Percentiles rank a stretch among this genome's conserved stretches.
These are phyloP conservation scores for Dichotomopilus funicola DNA, from an alignment of 2,329 filamentous ascomycete genomes.

Conservation along the genomic window DNA sequence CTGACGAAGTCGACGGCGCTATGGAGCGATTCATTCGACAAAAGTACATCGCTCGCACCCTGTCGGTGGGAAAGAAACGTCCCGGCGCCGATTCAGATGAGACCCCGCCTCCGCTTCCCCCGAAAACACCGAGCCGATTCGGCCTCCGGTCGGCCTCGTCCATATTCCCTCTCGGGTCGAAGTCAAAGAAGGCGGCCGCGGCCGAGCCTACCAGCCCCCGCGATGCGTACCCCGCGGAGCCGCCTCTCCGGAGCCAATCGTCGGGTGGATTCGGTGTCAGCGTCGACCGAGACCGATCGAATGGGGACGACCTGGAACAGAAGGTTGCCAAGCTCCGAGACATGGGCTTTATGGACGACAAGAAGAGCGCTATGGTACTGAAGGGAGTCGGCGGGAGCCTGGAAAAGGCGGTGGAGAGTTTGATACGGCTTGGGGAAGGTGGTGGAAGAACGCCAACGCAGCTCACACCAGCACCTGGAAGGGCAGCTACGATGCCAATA, in stretches of 20 bases:
- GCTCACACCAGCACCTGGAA: constrained; percentile 35
- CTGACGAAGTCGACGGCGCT: constrained; percentile 84
- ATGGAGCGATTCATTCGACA: constrained; percentile 94
- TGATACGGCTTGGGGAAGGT: constrained; percentile 76
- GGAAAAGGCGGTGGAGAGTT: constrained; percentile 75
- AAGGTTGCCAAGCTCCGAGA: constrained; percentile 75
- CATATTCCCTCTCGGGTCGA: constrained; percentile 57
- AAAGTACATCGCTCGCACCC: constrained; percentile 69
- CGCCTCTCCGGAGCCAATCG: constrained; percentile 51
- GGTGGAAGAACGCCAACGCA: constrained; percentile 18
- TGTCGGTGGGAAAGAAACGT: constrained; percentile 32
- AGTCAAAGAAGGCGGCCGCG: constrained; percentile 46
- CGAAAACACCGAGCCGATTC: constrained; percentile 58
- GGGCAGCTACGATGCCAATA: constrained; percentile 35
- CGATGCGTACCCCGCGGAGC: constrained; percentile 29
- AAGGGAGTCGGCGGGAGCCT: constrained; percentile 79
- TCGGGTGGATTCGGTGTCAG: constrained; percentile 65
- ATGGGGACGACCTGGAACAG: constrained; percentile 56
- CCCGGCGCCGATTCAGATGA: constrained; percentile 49
- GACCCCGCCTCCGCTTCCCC: constrained; percentile 54
- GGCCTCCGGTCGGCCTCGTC: constrained; percentile 57
- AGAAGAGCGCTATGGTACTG: constrained; percentile 72
- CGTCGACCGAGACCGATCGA: constrained; percentile 44
- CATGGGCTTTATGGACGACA: constrained; percentile 86
- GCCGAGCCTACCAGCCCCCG: constrained; percentile 30